Conservation (phyloP, 2,329 filamentous ascomycete genomes). For the Chalaropsis ovoidea region DNA sequence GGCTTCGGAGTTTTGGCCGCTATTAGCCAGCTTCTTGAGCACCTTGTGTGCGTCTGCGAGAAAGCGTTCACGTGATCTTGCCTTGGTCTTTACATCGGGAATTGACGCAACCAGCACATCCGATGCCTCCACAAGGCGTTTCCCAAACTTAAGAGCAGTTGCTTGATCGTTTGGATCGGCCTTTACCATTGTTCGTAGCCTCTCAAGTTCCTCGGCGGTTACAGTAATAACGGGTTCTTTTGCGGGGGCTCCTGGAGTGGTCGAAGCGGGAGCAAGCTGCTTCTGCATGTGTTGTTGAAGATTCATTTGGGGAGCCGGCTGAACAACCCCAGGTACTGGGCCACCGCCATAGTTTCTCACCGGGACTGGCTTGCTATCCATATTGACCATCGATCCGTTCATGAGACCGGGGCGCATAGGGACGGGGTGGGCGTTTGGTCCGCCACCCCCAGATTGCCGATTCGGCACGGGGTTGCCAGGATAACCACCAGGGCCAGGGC, state of each 20-base stretch:
- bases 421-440: constrained; percentile 43
- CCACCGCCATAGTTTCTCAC: constrained; percentile 43
- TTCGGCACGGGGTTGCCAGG: constrained; percentile 14
- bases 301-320: constrained; percentile 28
- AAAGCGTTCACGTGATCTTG: constrained; percentile 72
- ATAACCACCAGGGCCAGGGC: constrained; percentile 11
- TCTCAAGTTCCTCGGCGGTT: constrained; percentile 67
- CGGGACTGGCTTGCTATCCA: constrained; percentile 49
- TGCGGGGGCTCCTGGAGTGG: constrained; percentile 24
- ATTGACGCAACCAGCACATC: constrained; percentile 57
- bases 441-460: constrained; percentile 18
- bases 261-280: constrained; percentile 30
- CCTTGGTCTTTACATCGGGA: constrained; percentile 59
- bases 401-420: constrained; percentile 55
- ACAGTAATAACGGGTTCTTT: constrained; percentile 45
- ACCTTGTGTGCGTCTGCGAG: constrained; percentile 79
- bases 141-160: constrained; percentile 62
- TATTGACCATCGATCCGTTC: constrained; percentile 46
- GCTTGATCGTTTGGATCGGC: constrained; percentile 61
- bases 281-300: constrained; percentile 31
- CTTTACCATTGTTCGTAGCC: constrained; percentile 58
- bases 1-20: constrained; percentile 63
- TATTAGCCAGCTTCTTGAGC: constrained; percentile 68
- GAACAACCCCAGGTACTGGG: constrained; percentile 34
- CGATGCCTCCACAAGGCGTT: constrained; percentile 76